Evolutionary conservation across 2,329 filamentous ascomycete genomes (phyloP).

Genomic region (Incumbomyces delicatus): DNA sequence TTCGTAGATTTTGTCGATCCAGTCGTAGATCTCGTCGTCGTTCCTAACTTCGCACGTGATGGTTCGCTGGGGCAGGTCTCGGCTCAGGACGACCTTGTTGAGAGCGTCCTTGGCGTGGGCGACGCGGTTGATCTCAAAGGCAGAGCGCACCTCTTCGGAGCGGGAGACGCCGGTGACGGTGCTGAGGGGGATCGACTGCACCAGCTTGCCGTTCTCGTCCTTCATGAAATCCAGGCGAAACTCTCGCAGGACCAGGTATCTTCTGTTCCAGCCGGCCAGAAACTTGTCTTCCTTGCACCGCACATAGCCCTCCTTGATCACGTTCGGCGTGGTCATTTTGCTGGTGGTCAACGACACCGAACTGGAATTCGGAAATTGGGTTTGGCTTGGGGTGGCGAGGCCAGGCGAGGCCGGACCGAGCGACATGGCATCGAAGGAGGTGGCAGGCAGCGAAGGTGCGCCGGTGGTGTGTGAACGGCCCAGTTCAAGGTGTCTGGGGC

Average conservation of each 20-base stretch:
- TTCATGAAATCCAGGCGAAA: conserved; percentile 93
- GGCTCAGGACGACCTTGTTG: conserved; percentile 58
- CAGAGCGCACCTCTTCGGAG: conserved; percentile 81
- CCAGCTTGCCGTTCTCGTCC: conserved; percentile 74
- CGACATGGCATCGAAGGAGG: conserved; percentile 58
- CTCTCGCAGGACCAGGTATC: conserved; percentile 84
- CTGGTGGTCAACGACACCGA: conserved; percentile 57
- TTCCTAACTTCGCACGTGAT: conserved; percentile 89
- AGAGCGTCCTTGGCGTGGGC: conserved; percentile 50
- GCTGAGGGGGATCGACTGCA: conserved; percentile 73
- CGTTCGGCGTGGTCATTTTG: conserved; percentile 54
- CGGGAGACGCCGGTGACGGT: conserved; percentile 85
- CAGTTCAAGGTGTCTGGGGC: conserved; percentile 63
- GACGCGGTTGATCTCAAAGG: conserved; percentile 82
- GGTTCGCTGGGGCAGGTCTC: conserved; percentile 71
- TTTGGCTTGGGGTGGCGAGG: conserved; percentile 50
- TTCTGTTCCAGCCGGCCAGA: conserved; percentile 79
- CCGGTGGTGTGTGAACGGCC: conserved; percentile 63
- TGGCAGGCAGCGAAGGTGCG: conserved; percentile 45
- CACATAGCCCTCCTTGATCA: conserved; percentile 54
- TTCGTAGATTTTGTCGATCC: conserved; percentile 97
- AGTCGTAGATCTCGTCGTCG: conserved; percentile 95
- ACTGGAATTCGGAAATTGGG: conserved; percentile 61
- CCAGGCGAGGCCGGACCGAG: conserved; percentile 52
- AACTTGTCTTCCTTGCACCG: conserved; percentile 68